phyloP scores from a whole-genome alignment of 2,329 filamentous ascomycete species.

The Talaromyces sp. region DNA sequence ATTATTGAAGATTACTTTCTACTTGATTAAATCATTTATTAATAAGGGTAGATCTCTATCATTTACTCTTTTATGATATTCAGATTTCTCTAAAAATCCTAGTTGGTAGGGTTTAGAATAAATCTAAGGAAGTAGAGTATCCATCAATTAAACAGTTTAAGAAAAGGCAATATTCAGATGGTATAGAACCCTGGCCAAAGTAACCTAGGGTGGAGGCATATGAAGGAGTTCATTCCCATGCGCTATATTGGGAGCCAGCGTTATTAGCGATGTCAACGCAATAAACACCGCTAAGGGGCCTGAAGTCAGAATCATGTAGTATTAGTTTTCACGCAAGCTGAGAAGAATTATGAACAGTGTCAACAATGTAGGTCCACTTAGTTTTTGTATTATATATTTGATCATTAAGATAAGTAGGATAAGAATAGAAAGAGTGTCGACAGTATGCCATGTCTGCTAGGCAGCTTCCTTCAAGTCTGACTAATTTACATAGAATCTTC shows the following conservation, averaged over 20 bases:
- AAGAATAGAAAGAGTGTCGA: no score
- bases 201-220: constrained; percentile 10
- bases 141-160: no score
- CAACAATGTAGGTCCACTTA: not conserved
- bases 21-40: not conserved
- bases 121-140: no score
- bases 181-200: not conserved
- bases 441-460: no score
- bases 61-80: no score
- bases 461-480: no score
- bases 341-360: not conserved
- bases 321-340: not conserved
- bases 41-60: not conserved
- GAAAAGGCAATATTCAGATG: not conserved
- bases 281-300: constrained; percentile 12
- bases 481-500: no score
- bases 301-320: not conserved
- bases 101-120: no score
- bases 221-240: constrained; percentile 16
- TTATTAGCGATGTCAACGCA: constrained; percentile 11
- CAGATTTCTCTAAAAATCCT: no score
- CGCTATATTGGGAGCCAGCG: constrained; percentile 5
- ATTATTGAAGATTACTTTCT: not conserved
- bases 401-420: not conserved
- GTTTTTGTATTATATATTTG: not conserved